phyloP scores from a whole-genome alignment of 768 basidiomycete genomes.

The Galerina marginata region DNA sequence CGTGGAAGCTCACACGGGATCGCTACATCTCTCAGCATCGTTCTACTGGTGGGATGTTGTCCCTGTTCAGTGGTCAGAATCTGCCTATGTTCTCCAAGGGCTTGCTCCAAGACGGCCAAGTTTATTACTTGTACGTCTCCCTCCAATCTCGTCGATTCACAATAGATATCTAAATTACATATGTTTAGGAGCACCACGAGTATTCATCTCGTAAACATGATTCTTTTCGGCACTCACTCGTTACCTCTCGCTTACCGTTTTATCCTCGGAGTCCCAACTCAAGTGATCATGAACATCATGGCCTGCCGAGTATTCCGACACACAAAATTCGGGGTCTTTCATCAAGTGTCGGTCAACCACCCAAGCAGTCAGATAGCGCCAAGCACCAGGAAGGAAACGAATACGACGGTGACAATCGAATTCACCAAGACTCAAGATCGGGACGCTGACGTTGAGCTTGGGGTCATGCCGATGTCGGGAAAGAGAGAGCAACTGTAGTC shows the following conservation, averaged over 20 bases:
- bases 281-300: background rate
- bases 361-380: background rate
- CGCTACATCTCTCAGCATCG: too few relatives aligned
- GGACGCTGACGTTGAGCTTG: background rate
- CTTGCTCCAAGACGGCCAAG: too few relatives aligned
- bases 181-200: background rate
- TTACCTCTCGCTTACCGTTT: background rate
- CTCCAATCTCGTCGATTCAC: too few relatives aligned
- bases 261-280: background rate
- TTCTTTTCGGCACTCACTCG: background rate
- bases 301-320: background rate
- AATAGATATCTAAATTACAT: too few relatives aligned
- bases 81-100: too few relatives aligned
- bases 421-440: background rate
- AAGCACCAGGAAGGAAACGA: background rate
- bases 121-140: too few relatives aligned
- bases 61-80: too few relatives aligned
- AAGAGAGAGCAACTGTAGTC: too few relatives aligned
- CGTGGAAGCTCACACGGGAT: background rate
- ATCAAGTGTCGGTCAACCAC: background rate
- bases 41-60: too few relatives aligned
- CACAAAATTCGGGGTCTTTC: background rate
- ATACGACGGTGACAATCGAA: background rate
- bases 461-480: background rate
- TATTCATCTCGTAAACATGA: background rate